Evolutionary conservation across 164 flowering plant species (phyloP).

Genomic region (Amborella trichopoda): DNA sequence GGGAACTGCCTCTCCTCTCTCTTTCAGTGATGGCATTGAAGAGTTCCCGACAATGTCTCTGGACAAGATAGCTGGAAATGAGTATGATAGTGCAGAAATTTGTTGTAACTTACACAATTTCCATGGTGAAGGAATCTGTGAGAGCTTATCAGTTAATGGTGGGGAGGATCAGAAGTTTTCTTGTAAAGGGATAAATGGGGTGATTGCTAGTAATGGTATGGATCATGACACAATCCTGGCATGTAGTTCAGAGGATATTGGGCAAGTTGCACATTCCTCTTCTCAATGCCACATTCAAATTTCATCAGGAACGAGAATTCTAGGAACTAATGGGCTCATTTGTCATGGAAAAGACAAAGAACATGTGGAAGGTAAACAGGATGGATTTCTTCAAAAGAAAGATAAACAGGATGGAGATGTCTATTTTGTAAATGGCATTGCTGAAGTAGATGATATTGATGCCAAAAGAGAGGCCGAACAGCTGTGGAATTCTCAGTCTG

Average conservation of each 20-base stretch:
- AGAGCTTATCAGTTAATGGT: slow-evolving; percentile 3
- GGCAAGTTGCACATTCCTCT: neutral
- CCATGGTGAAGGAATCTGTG: slow-evolving; percentile 14
- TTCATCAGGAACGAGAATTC: slow-evolving; percentile 4
- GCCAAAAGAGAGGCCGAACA: slow-evolving; percentile 8
- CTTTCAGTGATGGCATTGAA: slow-evolving; percentile 17
- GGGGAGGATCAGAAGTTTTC: slow-evolving; percentile 8
- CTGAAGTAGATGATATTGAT: slow-evolving; percentile 8
- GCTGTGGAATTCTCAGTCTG: slow-evolving; percentile 4
- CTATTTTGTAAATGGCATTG: slow-evolving; percentile 4
- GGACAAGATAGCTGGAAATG: slow-evolving; percentile 23
- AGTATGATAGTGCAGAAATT: slow-evolving; percentile 31
- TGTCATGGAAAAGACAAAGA: slow-evolving; percentile 11
- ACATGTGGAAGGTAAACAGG: slow-evolving; percentile 7
- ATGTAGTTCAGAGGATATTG: neutral
- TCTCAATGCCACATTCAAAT: slow-evolving; percentile 1
- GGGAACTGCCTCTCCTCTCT: slow-evolving; percentile 16
- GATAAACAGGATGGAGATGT: slow-evolving; percentile 14
- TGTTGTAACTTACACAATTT: slow-evolving; percentile 1
- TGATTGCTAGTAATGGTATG: too few relatives aligned
- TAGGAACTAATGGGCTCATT: slow-evolving; percentile 5
- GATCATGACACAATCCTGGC: too few relatives aligned
- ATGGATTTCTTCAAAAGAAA: too few relatives aligned
- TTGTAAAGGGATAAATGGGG: slow-evolving; percentile 11
- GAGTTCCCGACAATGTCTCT: slow-evolving; percentile 16